Evolutionary conservation across 2,329 filamentous ascomycete species (phyloP).

Genomic region (Hypocreales sp.): DNA sequence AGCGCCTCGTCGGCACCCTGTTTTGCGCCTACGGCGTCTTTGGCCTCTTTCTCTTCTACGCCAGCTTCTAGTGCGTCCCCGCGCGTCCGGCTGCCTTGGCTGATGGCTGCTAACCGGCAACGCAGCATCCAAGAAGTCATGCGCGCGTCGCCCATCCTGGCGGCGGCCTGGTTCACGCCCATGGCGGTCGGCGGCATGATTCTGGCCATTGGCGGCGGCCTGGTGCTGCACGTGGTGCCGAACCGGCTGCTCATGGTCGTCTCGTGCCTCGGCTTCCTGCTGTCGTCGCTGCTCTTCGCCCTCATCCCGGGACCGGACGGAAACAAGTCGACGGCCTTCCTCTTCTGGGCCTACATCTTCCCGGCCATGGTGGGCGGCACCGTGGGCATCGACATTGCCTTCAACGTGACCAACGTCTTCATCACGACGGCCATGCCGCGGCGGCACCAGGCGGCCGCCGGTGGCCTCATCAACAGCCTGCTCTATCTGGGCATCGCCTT

Average conservation of each 20-base stretch:
- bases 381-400: constrained; percentile 60
- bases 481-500: constrained; percentile 59
- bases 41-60: constrained; percentile 54
- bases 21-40: constrained; percentile 55
- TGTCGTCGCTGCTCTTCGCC: constrained; percentile 46
- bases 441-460: constrained; percentile 54
- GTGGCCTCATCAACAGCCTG: constrained; percentile 54
- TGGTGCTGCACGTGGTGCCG: constrained; percentile 50
- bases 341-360: constrained; percentile 62
- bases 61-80: constrained; percentile 45
- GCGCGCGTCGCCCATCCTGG: constrained; percentile 40
- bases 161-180: constrained; percentile 54
- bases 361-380: constrained; percentile 55
- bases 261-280: constrained; percentile 42
- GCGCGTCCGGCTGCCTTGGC: too few relatives aligned
- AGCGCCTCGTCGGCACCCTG: constrained; percentile 40
- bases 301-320: constrained; percentile 41
- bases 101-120: background rate
- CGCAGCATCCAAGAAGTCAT: constrained; percentile 44
- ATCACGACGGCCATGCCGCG: constrained; percentile 57
- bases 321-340: constrained; percentile 10
- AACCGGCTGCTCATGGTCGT: constrained; percentile 48
- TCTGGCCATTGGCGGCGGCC: constrained; percentile 45
- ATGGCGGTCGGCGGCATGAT: constrained; percentile 53
- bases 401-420: constrained; percentile 62